phyloP scores from a whole-genome alignment of 495 filamentous ascomycete species.

The Parmelia sp. region DNA sequence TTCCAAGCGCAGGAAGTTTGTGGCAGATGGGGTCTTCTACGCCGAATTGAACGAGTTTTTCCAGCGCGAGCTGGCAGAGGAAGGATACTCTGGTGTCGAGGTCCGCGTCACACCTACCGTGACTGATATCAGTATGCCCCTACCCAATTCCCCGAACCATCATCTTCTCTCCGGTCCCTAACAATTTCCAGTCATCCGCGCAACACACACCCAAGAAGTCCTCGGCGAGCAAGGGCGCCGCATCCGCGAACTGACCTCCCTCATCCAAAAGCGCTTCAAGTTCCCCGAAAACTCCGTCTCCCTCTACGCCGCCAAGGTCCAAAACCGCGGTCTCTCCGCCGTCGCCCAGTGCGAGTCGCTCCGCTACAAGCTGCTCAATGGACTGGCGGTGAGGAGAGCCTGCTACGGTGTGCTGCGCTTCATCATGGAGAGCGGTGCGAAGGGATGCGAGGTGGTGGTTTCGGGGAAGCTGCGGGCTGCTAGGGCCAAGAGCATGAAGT shows the following conservation, averaged over 20 bases:
- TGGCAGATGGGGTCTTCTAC: conserved; percentile 99
- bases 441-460: conserved; percentile 99
- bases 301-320: conserved; percentile 99
- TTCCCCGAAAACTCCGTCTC: conserved; percentile 99
- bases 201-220: conserved; percentile 99
- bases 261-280: conserved; percentile 99
- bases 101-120: conserved; percentile 99
- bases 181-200: conserved; percentile 73
- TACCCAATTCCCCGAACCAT: too few relatives aligned
- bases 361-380: conserved; percentile 99
- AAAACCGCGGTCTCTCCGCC: conserved; percentile 98
- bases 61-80: conserved; percentile 99
- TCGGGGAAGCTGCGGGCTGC: conserved; percentile 97
- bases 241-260: conserved; percentile 98
- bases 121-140: conserved; percentile 85
- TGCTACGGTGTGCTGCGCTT: conserved; percentile 99
- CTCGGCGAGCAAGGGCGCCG: conserved; percentile 98
- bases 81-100: conserved; percentile 99
- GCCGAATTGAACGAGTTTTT: conserved; percentile 99
- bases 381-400: conserved; percentile 90
- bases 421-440: conserved; percentile 99
- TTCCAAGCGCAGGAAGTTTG: conserved; percentile 99
- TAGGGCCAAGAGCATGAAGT: conserved; percentile 99
- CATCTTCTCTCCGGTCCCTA: conserved; percentile 1
- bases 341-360: conserved; percentile 99